Base-by-base conservation (phyloP, 2,329 filamentous ascomycete genomes). In the Orbilia javanica region DNA sequence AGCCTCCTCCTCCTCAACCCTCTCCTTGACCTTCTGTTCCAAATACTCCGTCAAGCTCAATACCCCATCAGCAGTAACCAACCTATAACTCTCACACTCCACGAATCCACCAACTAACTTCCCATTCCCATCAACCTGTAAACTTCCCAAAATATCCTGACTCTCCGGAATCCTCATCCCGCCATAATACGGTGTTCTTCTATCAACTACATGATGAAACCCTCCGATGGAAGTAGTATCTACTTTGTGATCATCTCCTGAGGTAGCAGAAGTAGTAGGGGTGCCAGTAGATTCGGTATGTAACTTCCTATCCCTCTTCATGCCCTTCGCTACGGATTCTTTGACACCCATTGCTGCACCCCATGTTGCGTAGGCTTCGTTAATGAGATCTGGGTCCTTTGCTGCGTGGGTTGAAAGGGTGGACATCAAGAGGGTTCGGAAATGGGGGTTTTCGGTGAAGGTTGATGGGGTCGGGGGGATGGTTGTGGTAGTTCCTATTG, bases 71-170 rank as follows among this genome's bases (percentile, higher is more conserved):
- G 89, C 89, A 0, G 90, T 91, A 64, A 91, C 81, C 31, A 91
- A 85, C 42, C 90, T 87, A 82, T 91, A 91, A 3, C 88, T 91
- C 13, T 89, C 88, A 79, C 89, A 79, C 27, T 79, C 79, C 29
- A 80, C 81, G 65, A 81, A 82, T 4, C 81, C 80, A 7, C 81
- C 81, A n/a, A 90, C 84, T 64, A 91, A 87, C 29, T 87, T 82
- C 0, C 90, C 90, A 5, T 84, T 80, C 1, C 85, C 86, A 81
- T 91, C 86, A 4, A 92, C 90, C 82, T 91, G 88, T 46, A 92
- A 86, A 79, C 90, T 91, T 42, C 90, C 90, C 67, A 92, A 85
- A 42, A 92, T 92, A 81, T 92, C 90, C 81, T 92, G 90, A 0
- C 90, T 90, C 86, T 88, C 91, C 1, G 90, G 89, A 82, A 92